Evolutionary conservation across 83 land plant species (phyloP).

Genomic region (Picea mariana): DNA sequence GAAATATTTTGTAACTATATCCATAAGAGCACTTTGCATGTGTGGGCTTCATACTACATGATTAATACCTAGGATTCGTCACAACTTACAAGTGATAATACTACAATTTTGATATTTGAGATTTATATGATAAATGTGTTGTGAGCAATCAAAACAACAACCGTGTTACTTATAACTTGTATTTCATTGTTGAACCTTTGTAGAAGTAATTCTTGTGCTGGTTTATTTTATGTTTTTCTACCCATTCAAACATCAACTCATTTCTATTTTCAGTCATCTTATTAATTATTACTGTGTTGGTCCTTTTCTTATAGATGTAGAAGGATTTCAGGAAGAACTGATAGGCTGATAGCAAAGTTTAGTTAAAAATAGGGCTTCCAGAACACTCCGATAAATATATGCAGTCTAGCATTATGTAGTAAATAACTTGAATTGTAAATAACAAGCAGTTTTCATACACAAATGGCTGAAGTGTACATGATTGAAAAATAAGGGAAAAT

Average conservation of each 20-base stretch:
- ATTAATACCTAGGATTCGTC: too few species aligned
- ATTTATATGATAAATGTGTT: too few species aligned
- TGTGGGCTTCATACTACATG: too few species aligned
- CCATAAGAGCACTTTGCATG: too few species aligned
- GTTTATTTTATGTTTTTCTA: not conserved
- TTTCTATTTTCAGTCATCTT: not conserved
- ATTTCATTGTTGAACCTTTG: conserved; percentile 3
- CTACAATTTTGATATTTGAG: too few species aligned
- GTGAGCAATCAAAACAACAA: too few species aligned
- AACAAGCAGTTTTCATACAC: not conserved
- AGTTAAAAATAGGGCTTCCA: not conserved
- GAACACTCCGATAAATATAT: not conserved
- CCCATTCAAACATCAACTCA: not conserved
- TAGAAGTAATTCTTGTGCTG: not conserved
- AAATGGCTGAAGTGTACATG: not conserved
- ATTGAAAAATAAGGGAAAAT: not conserved
- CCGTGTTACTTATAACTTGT: not conserved
- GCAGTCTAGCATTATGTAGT: not conserved
- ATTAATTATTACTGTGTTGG: too few species aligned
- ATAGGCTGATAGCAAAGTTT: not conserved
- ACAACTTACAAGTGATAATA: too few species aligned
- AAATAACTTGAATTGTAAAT: not conserved
- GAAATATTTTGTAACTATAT: conserved; percentile 51
- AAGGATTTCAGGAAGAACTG: not conserved
- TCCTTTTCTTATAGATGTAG: not conserved